Evolutionary conservation across 345 rosid species (phyloP).

Genomic region (Boechera divaricarpa): DNA sequence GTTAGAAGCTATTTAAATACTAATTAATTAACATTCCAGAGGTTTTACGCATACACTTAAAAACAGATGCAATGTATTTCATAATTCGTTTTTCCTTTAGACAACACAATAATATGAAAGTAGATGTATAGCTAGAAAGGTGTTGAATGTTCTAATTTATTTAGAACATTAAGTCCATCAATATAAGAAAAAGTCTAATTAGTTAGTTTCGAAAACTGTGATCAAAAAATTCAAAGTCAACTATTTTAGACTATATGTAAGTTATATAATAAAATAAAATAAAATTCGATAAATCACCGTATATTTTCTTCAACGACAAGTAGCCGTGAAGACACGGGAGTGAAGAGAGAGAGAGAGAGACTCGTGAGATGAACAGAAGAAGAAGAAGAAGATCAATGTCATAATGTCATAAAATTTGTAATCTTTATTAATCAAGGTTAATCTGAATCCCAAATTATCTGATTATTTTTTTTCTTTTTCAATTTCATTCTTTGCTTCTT

Average conservation of each 20-base stretch:
- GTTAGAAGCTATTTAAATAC: slow-evolving; percentile 27
- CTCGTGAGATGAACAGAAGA: slow-evolving; percentile 43
- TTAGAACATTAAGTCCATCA: not conserved
- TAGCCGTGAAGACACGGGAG: slow-evolving; percentile 47
- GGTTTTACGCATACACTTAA: not conserved
- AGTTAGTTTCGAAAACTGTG: slow-evolving; percentile 3
- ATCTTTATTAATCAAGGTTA: slow-evolving; percentile 29
- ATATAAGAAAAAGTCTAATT: not conserved
- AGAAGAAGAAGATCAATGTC: slow-evolving; percentile 43
- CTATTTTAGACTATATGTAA: slow-evolving; percentile 15
- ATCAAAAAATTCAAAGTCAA: slow-evolving; percentile 34
- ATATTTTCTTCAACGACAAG: slow-evolving; percentile 38
- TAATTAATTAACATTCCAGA: slow-evolving; percentile 11
- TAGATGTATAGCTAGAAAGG: not conserved
- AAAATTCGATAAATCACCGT: slow-evolving; percentile 27
- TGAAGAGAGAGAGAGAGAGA: slow-evolving; percentile 27
- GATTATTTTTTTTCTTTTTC: slow-evolving; percentile 22
- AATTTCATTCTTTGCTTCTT: slow-evolving; percentile 62
- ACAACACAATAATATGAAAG: not conserved
- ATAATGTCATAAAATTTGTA: slow-evolving; percentile 24
- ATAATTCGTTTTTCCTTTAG: slow-evolving; percentile 4
- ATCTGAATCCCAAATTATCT: not conserved
- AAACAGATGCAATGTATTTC: slow-evolving; percentile 20
- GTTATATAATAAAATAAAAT: not conserved
- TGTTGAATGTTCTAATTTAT: not conserved